Percentiles rank a stretch among this genome's conserved stretches.
Evolutionary conservation across 306 rosid genomes (phyloP).

Genomic region (Cicer bijugum): DNA sequence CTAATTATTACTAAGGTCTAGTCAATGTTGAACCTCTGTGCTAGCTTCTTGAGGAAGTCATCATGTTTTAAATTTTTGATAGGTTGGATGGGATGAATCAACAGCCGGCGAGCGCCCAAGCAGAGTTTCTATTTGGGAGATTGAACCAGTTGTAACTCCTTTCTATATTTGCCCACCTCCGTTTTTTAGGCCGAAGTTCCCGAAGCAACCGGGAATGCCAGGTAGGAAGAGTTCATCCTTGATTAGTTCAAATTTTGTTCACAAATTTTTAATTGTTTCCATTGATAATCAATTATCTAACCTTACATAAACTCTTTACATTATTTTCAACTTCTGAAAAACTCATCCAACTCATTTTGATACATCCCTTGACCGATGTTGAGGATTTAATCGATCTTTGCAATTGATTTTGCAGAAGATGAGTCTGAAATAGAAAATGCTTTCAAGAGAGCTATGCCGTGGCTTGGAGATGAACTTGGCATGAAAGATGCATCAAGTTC

Average conservation of each 20-base stretch:
- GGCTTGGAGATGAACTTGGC: slow-evolving; percentile 95
- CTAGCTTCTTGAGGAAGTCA: slow-evolving; percentile 25
- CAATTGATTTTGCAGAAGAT: slow-evolving; percentile 68
- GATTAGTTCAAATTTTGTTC: slow-evolving; percentile 1
- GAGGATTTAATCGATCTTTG: background rate
- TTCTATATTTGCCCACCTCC: slow-evolving; percentile 98
- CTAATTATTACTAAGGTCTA: background rate
- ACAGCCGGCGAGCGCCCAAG: slow-evolving; percentile 92
- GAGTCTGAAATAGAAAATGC: slow-evolving; percentile 89
- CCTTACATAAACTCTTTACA: background rate
- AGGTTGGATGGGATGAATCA: slow-evolving; percentile 99
- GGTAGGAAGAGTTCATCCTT: slow-evolving; percentile 53
- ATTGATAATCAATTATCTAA: background rate
- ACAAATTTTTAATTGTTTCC: slow-evolving; percentile 1
- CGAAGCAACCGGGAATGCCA: slow-evolving; percentile 96
- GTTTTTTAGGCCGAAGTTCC: slow-evolving; percentile 91
- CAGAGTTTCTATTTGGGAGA: slow-evolving; percentile 91
- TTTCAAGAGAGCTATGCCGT: slow-evolving; percentile 95
- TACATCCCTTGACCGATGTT: background rate
- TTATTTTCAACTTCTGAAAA: slow-evolving; percentile 12
- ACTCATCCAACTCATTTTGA: background rate
- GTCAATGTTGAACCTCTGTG: background rate
- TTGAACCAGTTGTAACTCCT: slow-evolving; percentile 96
- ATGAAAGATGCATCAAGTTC: slow-evolving; percentile 77
- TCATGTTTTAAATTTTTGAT: slow-evolving; percentile 40